Evolutionary conservation across 1,284 basidiomycete genomes (phyloP).

Genomic region (Sanghuangporus weigelae): DNA sequence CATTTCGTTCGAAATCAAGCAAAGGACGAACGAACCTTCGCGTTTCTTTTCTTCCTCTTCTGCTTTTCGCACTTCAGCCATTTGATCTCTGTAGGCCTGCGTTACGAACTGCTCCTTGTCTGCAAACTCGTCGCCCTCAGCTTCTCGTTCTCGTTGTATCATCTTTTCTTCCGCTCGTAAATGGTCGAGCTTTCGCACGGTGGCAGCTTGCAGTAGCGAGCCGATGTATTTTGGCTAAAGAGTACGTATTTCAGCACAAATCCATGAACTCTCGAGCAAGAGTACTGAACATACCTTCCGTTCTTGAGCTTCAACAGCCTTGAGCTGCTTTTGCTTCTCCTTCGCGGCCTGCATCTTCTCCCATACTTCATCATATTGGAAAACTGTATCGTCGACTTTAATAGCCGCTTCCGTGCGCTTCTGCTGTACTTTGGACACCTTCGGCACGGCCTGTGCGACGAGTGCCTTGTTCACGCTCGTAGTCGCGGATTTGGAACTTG

Average conservation of each 20-base stretch:
- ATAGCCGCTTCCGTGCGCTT: slow-evolving; percentile 73
- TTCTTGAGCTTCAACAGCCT: slow-evolving; percentile 66
- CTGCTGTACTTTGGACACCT: slow-evolving; percentile 53
- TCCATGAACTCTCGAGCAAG: slow-evolving; percentile 4
- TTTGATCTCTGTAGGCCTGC: slow-evolving; percentile 95
- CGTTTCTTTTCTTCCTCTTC: slow-evolving; percentile 86
- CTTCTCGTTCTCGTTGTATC: slow-evolving; percentile 89
- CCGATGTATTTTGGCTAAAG: slow-evolving; percentile 90
- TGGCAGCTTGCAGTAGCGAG: slow-evolving; percentile 77
- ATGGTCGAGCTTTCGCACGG: slow-evolving; percentile 83
- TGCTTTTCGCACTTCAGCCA: slow-evolving; percentile 85
- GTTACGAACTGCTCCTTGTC: slow-evolving; percentile 98
- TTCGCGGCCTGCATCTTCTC: slow-evolving; percentile 93
- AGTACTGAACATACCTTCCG: slow-evolving; percentile 54
- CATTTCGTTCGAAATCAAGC: not conserved
- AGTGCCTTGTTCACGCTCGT: slow-evolving; percentile 26
- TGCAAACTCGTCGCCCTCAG: slow-evolving; percentile 90
- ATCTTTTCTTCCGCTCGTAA: slow-evolving; percentile 98
- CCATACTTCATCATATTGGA: slow-evolving; percentile 95
- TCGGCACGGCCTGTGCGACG: slow-evolving; percentile 29
- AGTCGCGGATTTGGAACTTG: slow-evolving; percentile 32
- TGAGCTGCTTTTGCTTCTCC: slow-evolving; percentile 63
- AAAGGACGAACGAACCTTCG: slow-evolving; percentile 58
- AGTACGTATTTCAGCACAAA: slow-evolving; percentile 21
- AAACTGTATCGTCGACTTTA: slow-evolving; percentile 79